Conservation (phyloP, 108 stramenopile species). For the Stephanodiscus minutulus region DNA sequence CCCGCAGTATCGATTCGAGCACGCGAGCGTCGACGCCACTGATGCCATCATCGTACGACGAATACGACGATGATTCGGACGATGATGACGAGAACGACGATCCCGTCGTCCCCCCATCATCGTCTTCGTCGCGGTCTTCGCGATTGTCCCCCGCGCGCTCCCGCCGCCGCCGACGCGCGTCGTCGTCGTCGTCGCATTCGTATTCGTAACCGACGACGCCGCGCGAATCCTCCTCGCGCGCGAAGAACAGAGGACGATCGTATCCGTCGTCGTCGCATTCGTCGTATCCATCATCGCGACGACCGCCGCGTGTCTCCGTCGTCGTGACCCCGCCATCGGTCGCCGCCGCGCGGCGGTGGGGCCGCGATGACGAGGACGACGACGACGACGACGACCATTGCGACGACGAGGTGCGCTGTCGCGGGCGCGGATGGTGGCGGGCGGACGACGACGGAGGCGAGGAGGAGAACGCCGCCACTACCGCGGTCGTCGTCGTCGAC, state of each 20-base stretch:
- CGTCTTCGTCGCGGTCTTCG: not conserved
- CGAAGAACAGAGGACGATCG: too few species aligned
- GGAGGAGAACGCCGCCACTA: too few species aligned
- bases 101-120: too few species aligned
- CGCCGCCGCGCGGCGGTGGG: too few species aligned
- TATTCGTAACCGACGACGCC: not conserved
- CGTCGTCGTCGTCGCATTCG: not conserved
- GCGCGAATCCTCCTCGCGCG: not conserved
- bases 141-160: not conserved
- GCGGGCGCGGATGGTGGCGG: too few species aligned
- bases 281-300: too few species aligned
- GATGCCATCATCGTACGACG: conserved; percentile 16
- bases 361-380: not conserved
- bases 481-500: too few species aligned
- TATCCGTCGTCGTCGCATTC: too few species aligned
- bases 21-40: conserved; percentile 75
- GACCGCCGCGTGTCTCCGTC: too few species aligned
- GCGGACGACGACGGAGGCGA: too few species aligned
- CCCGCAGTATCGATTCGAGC: conserved; percentile 66
- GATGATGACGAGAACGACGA: not conserved
- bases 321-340: too few species aligned
- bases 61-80: not conserved
- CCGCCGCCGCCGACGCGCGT: not conserved
- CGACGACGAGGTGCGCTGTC: not conserved
- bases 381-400: not conserved